Conservation (phyloP, 2,329 filamentous ascomycete species). For the Fusarium annulatum region DNA sequence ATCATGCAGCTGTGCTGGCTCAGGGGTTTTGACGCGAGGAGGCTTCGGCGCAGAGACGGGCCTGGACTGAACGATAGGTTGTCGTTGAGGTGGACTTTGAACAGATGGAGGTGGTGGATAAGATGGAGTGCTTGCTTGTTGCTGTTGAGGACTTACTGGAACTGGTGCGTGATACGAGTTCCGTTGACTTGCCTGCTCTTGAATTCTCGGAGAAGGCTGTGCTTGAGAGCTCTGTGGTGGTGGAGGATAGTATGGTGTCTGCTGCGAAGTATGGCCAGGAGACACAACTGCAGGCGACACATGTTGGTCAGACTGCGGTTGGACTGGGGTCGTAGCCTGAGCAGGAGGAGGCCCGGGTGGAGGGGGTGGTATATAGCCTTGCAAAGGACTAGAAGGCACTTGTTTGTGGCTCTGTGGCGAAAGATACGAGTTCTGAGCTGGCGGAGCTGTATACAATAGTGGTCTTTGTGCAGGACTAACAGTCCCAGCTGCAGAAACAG, state of each 20-base stretch:
- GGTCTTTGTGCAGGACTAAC: not conserved
- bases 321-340: not conserved
- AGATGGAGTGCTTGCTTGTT: not conserved
- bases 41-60: not conserved
- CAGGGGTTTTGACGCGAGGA: constrained; percentile 27
- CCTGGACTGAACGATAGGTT: not conserved
- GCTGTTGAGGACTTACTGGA: not conserved
- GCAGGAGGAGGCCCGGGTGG: constrained; percentile 16
- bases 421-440: not conserved
- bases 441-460: not conserved
- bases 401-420: not conserved
- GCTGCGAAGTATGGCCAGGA: not conserved
- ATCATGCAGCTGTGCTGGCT: constrained; percentile 18
- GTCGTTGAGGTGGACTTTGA: not conserved
- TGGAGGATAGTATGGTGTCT: not conserved
- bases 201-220: not conserved
- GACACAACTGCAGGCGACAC: not conserved
- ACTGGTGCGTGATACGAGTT: not conserved
- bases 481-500: not conserved
- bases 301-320: not conserved
- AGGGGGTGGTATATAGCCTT: not conserved
- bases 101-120: not conserved
- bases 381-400: not conserved
- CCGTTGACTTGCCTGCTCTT: not conserved
- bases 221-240: not conserved